A percentile compares a stretch with the other conserved stretches of the same genome.
Conservation (phyloP, 768 basidiomycete genomes). For the Grammothele lineata region DNA sequence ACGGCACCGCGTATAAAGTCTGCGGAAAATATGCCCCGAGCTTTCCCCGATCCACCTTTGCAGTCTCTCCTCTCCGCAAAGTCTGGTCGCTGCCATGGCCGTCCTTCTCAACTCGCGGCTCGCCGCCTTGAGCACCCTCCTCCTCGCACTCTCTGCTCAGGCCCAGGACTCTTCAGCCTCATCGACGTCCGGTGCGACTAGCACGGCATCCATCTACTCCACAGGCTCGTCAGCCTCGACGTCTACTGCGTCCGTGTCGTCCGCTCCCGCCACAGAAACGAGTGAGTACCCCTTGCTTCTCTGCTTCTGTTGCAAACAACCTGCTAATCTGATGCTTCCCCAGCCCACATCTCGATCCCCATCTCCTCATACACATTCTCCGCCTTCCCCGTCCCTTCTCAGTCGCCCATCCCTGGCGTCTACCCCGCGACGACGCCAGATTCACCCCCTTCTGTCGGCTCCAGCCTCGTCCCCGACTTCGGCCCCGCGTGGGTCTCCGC, state of each 20-base stretch:
- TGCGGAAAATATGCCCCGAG: too few relatives aligned
- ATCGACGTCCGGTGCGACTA: too few relatives aligned
- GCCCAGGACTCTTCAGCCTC: not conserved
- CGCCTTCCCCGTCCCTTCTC: constrained; percentile 59
- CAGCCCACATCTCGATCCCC: constrained; percentile 31
- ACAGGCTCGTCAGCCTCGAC: not conserved
- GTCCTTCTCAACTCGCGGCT: constrained; percentile 11
- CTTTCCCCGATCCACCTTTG: too few relatives aligned
- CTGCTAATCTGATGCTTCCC: too few relatives aligned
- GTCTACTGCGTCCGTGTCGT: constrained; percentile 3
- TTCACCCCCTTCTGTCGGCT: constrained; percentile 46
- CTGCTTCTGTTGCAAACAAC: too few relatives aligned
- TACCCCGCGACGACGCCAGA: constrained; percentile 54
- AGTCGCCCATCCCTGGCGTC: constrained; percentile 45
- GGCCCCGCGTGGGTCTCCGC: constrained; percentile 20
- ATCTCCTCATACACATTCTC: constrained; percentile 44
- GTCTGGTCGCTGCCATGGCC: too few relatives aligned
- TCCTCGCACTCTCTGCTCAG: constrained; percentile 12
- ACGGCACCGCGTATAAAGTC: too few relatives aligned
- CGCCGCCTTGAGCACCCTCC: constrained; percentile 14
- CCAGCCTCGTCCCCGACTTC: constrained; percentile 41
- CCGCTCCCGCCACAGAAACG: constrained; percentile 21
- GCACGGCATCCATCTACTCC: constrained; percentile 1
- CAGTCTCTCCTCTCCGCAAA: too few relatives aligned
- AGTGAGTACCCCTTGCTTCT: constrained; percentile 22